Evolutionary conservation across 495 filamentous ascomycete species (phyloP), one percentile per base, ranked within the genome.

Genomic region (Hypoxylon fuscum): DNA sequence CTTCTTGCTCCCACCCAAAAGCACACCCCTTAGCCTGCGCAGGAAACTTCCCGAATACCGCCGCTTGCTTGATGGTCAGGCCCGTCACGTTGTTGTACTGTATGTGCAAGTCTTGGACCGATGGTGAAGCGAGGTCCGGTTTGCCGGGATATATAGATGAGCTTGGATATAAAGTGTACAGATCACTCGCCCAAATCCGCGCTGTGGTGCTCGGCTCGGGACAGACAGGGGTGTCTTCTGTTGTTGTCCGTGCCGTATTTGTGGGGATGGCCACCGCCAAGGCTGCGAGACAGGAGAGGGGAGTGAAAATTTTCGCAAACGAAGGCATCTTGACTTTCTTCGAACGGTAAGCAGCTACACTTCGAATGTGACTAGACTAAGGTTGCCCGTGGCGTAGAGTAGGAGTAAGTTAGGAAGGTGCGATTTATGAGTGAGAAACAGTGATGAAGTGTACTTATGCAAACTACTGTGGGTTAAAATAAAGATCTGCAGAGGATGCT

Each of bases 1-100:
- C 50, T 17, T 62, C 58, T 22, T 62, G 58, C 35, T 43, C 27
- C 58, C 58, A 62, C 5, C 58, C 58, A 34, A 62, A 55, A 3
- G 41, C 43, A 29, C 58, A 62, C 10, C 43, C 43, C 7, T 31
- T 32, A 0, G 58, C 58, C 14, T 21, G 32, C 35, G 34, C 21
- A 2, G 58, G 58, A 10, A 62, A 40, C 18, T 23, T 1, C 50
- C 50, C n/a, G 50, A 62, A 62, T 0, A 42, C 44, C 3, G 29
- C 50, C 3, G 42, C 50, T 14, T 55, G 50, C 29, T 48, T 10
- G 27, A 62, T 62, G 8, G 11, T 29, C 1, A 55, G 34, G 6
- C 29, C n/a, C 10, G 58, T 62, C 20, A 54, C 22, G 48, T 55
- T 55, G 50, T 62, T 31, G 44, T 55, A 62, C 35, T 62, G 58